phyloP scores from a whole-genome alignment of 441 rosid genomes.

The Sinapis alba region DNA sequence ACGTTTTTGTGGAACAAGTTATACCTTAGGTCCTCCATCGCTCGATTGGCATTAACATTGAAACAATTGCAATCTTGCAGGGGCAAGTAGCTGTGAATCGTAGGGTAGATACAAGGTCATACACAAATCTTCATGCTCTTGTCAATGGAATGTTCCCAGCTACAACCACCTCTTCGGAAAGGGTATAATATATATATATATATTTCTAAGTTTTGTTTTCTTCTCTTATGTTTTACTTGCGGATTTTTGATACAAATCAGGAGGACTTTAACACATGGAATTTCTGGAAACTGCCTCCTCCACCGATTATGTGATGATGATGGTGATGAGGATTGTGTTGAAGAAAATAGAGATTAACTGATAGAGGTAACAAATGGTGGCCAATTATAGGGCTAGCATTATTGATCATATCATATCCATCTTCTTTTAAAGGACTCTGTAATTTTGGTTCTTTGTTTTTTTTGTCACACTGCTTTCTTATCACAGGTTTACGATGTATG shows the following conservation, averaged over 20 bases:
- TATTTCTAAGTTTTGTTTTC: neutral
- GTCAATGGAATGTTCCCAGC: slow-evolving; percentile 91
- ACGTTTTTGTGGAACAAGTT: neutral
- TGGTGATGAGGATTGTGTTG: slow-evolving; percentile 5
- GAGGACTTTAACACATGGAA: slow-evolving; percentile 96
- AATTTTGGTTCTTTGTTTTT: neutral
- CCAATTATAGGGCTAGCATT: slow-evolving; percentile 4
- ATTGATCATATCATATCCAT: neutral
- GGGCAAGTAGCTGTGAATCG: slow-evolving; percentile 90
- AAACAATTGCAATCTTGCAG: slow-evolving; percentile 42
- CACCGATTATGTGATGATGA: slow-evolving; percentile 25
- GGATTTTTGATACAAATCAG: slow-evolving; percentile 45
- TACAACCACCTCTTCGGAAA: slow-evolving; percentile 59
- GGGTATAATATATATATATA: slow-evolving; percentile 52
- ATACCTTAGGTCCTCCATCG: neutral
- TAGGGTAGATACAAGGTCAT: slow-evolving; percentile 77
- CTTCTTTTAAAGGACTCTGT: neutral
- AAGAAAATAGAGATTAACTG: slow-evolving; percentile 30
- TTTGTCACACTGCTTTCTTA: neutral
- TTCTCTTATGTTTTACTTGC: neutral
- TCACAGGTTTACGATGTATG: slow-evolving; percentile 31
- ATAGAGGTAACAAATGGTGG: slow-evolving; percentile 23
- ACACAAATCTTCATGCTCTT: slow-evolving; percentile 75
- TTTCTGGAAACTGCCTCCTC: slow-evolving; percentile 90
- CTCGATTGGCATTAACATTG: neutral